These are phyloP conservation scores for Nakaseomyces glabratus DNA, from an alignment of 1,139 yeast genomes.

Conservation along the genomic window DNA sequence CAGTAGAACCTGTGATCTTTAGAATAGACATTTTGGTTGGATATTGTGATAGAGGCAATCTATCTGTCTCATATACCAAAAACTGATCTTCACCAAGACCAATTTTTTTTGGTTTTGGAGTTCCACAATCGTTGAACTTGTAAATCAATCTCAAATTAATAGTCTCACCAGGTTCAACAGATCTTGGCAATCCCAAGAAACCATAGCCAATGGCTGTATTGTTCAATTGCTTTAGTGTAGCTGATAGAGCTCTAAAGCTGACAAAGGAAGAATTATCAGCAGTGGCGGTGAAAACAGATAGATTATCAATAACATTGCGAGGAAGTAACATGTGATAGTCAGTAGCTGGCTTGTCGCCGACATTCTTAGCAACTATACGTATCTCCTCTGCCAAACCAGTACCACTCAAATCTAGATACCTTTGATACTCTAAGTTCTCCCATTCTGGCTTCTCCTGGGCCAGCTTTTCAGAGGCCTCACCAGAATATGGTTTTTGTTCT, in stretches of 20 bases:
- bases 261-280: conserved; percentile 28
- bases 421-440: conserved; percentile 30
- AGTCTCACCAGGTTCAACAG: conserved; percentile 56
- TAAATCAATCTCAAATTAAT: conserved; percentile 45
- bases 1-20: conserved; percentile 37
- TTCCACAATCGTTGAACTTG: conserved; percentile 42
- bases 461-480: too few species aligned
- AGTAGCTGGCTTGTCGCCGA: conserved; percentile 43
- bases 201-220: conserved; percentile 35
- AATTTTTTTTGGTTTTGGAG: conserved; percentile 58
- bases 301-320: conserved; percentile 38
- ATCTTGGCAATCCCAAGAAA: conserved; percentile 48
- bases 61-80: conserved; percentile 46
- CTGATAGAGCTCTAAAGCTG: conserved; percentile 25
- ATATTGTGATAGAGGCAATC: conserved; percentile 58
- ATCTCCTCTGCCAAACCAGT: conserved; percentile 60
- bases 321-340: conserved; percentile 44
- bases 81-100: conserved; percentile 56
- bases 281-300: conserved; percentile 43
- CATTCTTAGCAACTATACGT: conserved; percentile 50
- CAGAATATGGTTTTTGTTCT: too few species aligned
- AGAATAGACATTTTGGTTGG: conserved; percentile 44
- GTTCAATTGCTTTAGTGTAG: conserved; percentile 7
- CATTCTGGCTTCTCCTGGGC: too few species aligned
- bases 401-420: conserved; percentile 55